A percentile compares a stretch with the other conserved stretches of the same genome.
These are phyloP conservation scores for Ogataea glucozyma DNA, from an alignment of 805 yeast species.

Conservation along the genomic window DNA sequence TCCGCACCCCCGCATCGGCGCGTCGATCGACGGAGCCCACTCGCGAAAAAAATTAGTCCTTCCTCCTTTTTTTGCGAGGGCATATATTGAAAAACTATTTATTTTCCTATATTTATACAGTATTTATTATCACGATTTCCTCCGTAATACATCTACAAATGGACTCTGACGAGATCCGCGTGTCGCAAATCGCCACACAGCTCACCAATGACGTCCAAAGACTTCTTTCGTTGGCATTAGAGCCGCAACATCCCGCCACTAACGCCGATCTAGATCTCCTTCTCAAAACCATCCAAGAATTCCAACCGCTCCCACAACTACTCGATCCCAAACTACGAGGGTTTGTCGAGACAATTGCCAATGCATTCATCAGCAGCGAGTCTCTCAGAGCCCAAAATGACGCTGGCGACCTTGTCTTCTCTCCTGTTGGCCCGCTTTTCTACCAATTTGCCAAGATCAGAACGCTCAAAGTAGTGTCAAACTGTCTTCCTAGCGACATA, in stretches of 20 bases:
- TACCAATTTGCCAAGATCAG: conserved; percentile 67
- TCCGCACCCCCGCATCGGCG: no score
- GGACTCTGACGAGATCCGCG: conserved; percentile 36
- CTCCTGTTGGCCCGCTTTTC: conserved; percentile 44
- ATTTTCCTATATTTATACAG: not conserved
- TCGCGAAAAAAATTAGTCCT: no score
- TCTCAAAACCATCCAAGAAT: conserved; percentile 42
- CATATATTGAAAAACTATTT: not conserved
- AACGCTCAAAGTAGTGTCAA: conserved; percentile 60
- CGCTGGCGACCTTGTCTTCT: conserved; percentile 9
- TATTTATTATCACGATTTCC: not conserved
- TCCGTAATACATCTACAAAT: no score
- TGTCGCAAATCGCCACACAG: conserved; percentile 31
- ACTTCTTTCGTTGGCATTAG: conserved; percentile 10
- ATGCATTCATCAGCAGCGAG: conserved; percentile 23
- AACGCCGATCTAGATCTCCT: conserved; percentile 9
- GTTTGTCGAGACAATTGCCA: conserved; percentile 36
- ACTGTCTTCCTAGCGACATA: conserved; percentile 62
- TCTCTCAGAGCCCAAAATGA: not conserved
- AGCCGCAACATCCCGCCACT: not conserved
- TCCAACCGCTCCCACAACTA: conserved; percentile 55
- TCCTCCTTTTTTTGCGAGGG: no score
- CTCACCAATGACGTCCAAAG: conserved; percentile 20
- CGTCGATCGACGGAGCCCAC: conserved; percentile 8
- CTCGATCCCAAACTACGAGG: conserved; percentile 43